Conservation (phyloP, 2,329 filamentous ascomycete species). For the Ceratocystis diversiconidia region DNA sequence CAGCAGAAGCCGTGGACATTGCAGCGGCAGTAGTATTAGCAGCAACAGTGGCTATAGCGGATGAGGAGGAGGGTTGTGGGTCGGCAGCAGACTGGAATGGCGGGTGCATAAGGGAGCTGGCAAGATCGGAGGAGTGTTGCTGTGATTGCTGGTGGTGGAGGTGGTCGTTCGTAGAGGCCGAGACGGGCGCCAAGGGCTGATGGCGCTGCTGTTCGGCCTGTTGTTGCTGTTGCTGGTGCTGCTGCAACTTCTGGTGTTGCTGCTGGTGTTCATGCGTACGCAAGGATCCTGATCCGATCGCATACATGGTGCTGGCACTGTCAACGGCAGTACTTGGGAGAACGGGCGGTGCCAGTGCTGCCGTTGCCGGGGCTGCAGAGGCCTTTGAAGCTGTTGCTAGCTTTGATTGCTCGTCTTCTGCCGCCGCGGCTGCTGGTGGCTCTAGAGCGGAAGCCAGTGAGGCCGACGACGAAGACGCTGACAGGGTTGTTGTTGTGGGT, state of each 20-base stretch:
- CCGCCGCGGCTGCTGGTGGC: background rate
- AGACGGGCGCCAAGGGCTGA: background rate
- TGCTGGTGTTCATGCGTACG: background rate
- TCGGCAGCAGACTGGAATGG: background rate
- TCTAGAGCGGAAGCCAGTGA: too few species aligned
- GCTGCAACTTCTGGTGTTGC: background rate
- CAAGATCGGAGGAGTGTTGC: conserved; percentile 10
- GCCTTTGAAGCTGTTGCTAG: background rate
- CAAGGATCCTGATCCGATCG: background rate
- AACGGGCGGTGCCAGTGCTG: background rate
- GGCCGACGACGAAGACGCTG: too few species aligned
- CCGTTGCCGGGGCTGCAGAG: background rate
- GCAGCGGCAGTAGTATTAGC: background rate
- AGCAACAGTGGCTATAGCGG: conserved; percentile 9
- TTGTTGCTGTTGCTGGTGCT: conserved; percentile 3
- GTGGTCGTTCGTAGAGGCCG: conserved; percentile 1
- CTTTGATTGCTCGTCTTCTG: background rate
- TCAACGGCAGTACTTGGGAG: background rate
- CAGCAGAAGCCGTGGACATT: background rate
- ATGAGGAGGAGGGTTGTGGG: background rate
- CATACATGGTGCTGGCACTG: background rate
- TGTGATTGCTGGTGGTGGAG: conserved; percentile 5
- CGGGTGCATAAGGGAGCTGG: background rate
- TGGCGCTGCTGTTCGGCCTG: background rate
- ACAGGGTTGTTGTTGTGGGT: background rate